Evolutionary conservation across 495 filamentous ascomycete species (phyloP).

Genomic region (Neurospora sp.): DNA sequence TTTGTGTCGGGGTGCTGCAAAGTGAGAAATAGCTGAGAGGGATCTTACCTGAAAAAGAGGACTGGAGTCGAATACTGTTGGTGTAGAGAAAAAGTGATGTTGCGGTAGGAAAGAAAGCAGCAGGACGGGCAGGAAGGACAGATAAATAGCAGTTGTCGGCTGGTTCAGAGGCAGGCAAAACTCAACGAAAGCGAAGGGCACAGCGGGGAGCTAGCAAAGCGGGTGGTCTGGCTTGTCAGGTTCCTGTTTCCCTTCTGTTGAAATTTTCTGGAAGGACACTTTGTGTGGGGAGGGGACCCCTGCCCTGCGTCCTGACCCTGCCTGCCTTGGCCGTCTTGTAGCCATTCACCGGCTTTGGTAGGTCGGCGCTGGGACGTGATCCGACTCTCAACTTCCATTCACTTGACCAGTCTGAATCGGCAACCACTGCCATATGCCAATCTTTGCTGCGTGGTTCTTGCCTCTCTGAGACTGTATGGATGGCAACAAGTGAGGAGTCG

Average conservation of each 20-base stretch:
- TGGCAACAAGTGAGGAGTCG: background rate
- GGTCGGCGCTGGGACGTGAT: background rate
- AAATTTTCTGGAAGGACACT: constrained; percentile 22
- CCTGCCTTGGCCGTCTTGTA: background rate
- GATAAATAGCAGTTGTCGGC: background rate
- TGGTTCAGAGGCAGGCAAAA: background rate
- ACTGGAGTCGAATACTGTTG: background rate
- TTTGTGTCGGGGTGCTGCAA: background rate
- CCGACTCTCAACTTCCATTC: background rate
- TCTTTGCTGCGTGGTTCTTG: background rate
- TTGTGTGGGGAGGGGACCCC: constrained; percentile 21
- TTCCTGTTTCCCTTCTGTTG: constrained; percentile 8
- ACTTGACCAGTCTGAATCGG: background rate
- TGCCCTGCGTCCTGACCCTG: constrained; percentile 2
- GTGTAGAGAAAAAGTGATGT: background rate
- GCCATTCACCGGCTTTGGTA: background rate
- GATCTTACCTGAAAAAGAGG: background rate
- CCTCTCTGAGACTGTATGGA: background rate
- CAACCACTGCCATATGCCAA: background rate
- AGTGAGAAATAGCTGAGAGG: background rate
- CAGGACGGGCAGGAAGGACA: background rate
- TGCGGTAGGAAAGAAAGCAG: background rate
- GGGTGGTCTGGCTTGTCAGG: background rate
- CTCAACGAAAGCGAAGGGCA: background rate
- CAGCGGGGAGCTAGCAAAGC: background rate